Percentiles rank a stretch among this genome's conserved stretches.
Evolutionary conservation across 2,329 filamentous ascomycete species (phyloP).

Genomic region (Endothia cerciana): DNA sequence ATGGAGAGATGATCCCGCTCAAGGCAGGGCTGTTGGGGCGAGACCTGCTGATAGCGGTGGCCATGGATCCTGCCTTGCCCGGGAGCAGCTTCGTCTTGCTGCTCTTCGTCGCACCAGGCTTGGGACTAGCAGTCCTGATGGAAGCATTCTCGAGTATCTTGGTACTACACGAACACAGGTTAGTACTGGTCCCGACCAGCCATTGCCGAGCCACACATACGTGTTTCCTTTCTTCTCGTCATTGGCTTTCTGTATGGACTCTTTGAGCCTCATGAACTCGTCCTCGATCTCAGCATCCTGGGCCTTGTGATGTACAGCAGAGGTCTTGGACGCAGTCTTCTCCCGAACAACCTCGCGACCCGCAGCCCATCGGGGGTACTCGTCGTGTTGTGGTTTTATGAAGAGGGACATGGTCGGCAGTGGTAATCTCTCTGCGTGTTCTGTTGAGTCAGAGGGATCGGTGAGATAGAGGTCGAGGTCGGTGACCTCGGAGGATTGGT

Average conservation of each 20-base stretch:
- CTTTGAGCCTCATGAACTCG: constrained; percentile 56
- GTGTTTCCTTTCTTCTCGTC: constrained; percentile 51
- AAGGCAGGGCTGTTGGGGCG: constrained; percentile 60
- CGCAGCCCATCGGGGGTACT: constrained; percentile 28
- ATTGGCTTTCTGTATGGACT: constrained; percentile 47
- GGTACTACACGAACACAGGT: constrained; percentile 41
- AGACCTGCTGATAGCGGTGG: constrained; percentile 44
- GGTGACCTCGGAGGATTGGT: constrained; percentile 47
- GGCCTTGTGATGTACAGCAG: constrained; percentile 35
- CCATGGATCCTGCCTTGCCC: constrained; percentile 29
- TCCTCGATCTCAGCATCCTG: constrained; percentile 40
- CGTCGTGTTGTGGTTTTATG: constrained; percentile 41
- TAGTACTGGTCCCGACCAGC: constrained; percentile 32
- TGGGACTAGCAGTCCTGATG: constrained; percentile 31
- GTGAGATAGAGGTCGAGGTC: constrained; percentile 62
- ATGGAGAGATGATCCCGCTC: constrained; percentile 58
- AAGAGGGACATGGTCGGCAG: constrained; percentile 56
- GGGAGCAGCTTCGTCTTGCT: constrained; percentile 38
- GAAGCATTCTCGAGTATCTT: constrained; percentile 41
- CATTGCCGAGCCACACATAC: constrained; percentile 38
- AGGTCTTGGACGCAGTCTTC: constrained; percentile 30
- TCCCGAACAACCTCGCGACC: constrained; percentile 30
- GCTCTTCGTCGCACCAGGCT: constrained; percentile 29
- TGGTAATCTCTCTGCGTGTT: constrained; percentile 52
- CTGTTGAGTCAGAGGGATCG: constrained; percentile 51